These are phyloP conservation scores for Scleromitrula shiraiana DNA, from an alignment of 2,329 filamentous ascomycete genomes.

Conservation along the genomic window DNA sequence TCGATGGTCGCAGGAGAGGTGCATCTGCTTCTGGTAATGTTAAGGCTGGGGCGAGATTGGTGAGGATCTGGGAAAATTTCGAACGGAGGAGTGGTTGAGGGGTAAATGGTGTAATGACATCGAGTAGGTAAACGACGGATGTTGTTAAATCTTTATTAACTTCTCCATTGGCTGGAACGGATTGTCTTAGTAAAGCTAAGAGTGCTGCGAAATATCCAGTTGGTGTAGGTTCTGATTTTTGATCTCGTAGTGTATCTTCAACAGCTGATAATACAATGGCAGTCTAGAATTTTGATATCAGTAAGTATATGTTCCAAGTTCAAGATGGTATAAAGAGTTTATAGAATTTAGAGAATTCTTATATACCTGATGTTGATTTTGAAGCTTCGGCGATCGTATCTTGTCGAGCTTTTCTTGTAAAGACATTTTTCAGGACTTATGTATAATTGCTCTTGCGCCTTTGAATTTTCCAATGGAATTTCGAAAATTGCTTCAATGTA, in stretches of 20 bases:
- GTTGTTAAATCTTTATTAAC: constrained; percentile 76
- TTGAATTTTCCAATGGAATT: constrained; percentile 9
- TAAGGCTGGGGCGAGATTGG: constrained; percentile 75
- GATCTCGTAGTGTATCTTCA: constrained; percentile 84
- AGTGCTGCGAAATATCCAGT: constrained; percentile 97
- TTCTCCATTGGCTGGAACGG: constrained; percentile 54
- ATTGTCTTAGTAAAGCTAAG: constrained; percentile 75
- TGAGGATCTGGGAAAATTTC: constrained; percentile 91
- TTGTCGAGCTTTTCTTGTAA: constrained; percentile 91
- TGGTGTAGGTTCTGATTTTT: constrained; percentile 73
- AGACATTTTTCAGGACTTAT: constrained; percentile 38
- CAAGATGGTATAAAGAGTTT: too few species aligned
- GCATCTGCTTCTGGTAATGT: constrained; percentile 77
- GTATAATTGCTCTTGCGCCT: constrained; percentile 23
- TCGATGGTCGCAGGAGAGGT: constrained; percentile 75
- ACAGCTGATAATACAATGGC: constrained; percentile 83
- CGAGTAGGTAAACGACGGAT: constrained; percentile 90
- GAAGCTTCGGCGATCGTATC: constrained; percentile 92
- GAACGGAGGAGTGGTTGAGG: constrained; percentile 81
- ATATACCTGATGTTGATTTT: constrained; percentile 83
- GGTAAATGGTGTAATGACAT: constrained; percentile 78
- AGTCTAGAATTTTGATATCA: constrained; percentile 44
- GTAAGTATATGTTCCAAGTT: too few species aligned
- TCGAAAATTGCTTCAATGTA: constrained; percentile 7
- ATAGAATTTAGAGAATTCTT: constrained; percentile 22